Evolutionary conservation across 169 alveolate genomes (phyloP), one percentile per base, ranked within the genome.

Genomic region (Eimeria maxima): DNA sequence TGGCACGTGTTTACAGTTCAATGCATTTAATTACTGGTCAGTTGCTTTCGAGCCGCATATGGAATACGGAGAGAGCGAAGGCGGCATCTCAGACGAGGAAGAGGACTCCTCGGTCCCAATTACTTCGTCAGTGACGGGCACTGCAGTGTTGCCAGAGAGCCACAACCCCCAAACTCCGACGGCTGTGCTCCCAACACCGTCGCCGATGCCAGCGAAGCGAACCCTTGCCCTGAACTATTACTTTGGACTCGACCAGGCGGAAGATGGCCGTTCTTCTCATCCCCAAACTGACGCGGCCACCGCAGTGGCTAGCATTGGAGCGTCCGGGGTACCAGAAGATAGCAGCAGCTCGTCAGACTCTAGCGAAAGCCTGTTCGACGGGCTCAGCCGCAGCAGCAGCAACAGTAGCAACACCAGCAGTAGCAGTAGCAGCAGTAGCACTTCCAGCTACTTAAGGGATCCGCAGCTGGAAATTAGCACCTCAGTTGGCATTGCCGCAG

Each of bases 1-100:
- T 73, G 50, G 83, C 18, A 29, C 50, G 69, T 92, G 96, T 63
- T 44, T 93, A 20, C 96, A 93, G 96, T 93, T 81, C 88, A 93
- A 81, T 83, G 80, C 96, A 29, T 93, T 93, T 78, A 93, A 93
- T 29, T 93, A 78, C 67, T 93, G 96, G 96, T 81, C 93, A n/a
- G 60, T 93, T n/a, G 71, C 65, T 42, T 44, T 88, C 71, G 95
- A 88, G 86, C 95, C 95, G 24, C 95, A 45, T 18, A 69, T 29
- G 47, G 95, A 87, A 53, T 57, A 57, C 60, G 81, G 78, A 38
- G 94, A 88, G 71, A 69, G 86, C 55, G 95, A 63, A n/a, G 86
- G 76, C 16, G 67, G 86, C 83, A 67, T 76, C 86, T 76, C 44
- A 50, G 95, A 88, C 93, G 93, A 86, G 63, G 93, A 42, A 24